Conservation (phyloP, 148 eudicot species). For the Hydrangea macrophylla region DNA sequence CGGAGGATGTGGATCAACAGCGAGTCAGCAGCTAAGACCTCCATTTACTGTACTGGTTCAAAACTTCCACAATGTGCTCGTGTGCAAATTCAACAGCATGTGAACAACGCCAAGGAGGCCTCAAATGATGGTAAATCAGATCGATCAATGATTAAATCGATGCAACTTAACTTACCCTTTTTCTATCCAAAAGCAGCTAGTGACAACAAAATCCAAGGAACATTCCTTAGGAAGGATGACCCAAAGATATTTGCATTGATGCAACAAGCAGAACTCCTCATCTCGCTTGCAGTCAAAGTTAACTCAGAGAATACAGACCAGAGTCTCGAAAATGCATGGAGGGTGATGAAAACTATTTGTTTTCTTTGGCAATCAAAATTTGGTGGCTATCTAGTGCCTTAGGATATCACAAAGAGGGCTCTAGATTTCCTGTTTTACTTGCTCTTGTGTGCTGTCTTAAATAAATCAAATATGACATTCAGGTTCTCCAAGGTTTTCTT, state of each 20-base stretch:
- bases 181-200: constrained; percentile 22
- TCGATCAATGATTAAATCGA: neutral
- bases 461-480: constrained; percentile 19
- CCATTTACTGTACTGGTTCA: constrained; percentile 70
- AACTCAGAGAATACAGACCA: constrained; percentile 66
- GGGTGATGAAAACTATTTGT: constrained; percentile 40
- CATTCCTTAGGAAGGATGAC: constrained; percentile 79
- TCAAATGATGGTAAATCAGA: constrained; percentile 46
- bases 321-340: constrained; percentile 92
- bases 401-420: neutral
- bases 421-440: constrained; percentile 4
- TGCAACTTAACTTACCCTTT: constrained; percentile 4
- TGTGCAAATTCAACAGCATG: constrained; percentile 23
- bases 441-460: constrained; percentile 3
- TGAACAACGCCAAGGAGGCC: constrained; percentile 28
- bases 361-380: neutral
- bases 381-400: constrained; percentile 1
- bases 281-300: constrained; percentile 84
- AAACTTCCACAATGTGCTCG: constrained; percentile 29
- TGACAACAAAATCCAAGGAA: constrained; percentile 47
- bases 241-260: constrained; percentile 70
- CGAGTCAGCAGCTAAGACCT: constrained; percentile 44
- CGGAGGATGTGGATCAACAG: constrained; percentile 28
- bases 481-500: constrained; percentile 72
- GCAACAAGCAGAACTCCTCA: constrained; percentile 91